These are phyloP conservation scores for Immersiella caudata DNA, from an alignment of 495 filamentous ascomycete genomes.

Conservation along the genomic window DNA sequence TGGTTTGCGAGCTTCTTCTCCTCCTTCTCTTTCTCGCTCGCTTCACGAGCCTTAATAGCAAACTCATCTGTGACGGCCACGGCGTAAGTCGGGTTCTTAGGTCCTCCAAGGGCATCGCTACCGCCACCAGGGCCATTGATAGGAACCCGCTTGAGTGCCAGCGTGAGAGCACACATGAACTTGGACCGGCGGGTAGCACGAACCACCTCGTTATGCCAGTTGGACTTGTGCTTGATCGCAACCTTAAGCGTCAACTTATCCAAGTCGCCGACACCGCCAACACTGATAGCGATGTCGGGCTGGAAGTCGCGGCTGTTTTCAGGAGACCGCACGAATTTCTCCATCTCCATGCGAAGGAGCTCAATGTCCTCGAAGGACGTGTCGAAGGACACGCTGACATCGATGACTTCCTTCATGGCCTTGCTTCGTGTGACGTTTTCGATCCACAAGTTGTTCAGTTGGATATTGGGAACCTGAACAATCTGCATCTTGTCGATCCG, in stretches of 20 bases:
- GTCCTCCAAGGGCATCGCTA: conserved; percentile 65
- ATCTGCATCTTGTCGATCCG: conserved; percentile 78
- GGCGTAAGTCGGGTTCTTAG: conserved; percentile 70
- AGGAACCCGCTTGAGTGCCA: conserved; percentile 82
- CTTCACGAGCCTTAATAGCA: conserved; percentile 61
- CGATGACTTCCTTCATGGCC: conserved; percentile 86
- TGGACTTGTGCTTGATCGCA: conserved; percentile 89
- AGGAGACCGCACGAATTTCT: conserved; percentile 77
- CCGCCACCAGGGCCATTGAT: conserved; percentile 83
- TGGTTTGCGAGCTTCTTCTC: conserved; percentile 60
- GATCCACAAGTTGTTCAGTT: conserved; percentile 87
- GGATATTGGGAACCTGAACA: conserved; percentile 87
- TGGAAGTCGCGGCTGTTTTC: conserved; percentile 93
- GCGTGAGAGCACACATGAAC: conserved; percentile 92
- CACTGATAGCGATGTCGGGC: conserved; percentile 74
- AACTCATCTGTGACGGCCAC: conserved; percentile 70
- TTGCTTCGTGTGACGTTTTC: conserved; percentile 90
- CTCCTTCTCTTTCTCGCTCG: conserved; percentile 63
- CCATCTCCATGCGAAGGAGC: conserved; percentile 76
- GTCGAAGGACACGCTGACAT: conserved; percentile 77
- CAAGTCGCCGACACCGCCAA: conserved; percentile 79
- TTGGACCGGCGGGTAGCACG: conserved; percentile 84
- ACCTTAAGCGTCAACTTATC: conserved; percentile 84
- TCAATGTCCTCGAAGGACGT: conserved; percentile 89
- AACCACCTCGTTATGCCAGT: conserved; percentile 91